Base-by-base conservation (phyloP, 1,139 yeast species). In the Keqinozyma sinolaborantium region DNA sequence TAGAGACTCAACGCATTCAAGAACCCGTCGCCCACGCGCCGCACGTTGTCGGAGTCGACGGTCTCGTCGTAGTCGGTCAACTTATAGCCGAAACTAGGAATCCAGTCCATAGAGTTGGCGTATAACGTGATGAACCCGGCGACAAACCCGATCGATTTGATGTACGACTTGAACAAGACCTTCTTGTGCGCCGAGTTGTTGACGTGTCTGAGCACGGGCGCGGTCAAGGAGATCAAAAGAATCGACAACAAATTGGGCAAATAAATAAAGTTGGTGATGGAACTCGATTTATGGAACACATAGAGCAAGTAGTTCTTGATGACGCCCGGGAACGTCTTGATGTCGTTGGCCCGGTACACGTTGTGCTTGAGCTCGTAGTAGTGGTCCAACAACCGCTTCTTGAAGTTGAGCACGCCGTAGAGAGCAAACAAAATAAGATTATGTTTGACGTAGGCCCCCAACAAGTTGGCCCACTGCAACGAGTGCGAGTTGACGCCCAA, bases 161-260 rank as follows among this genome's bases (percentile, higher is more conserved):
- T 58, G 35, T 68, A 67, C 12, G 39, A 38, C 39, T 64, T 65
- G 40, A 64, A 56, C 31, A 56, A 51, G 16, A 45, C 33, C 42
- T 64, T 66, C 27, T 43, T 45, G 33, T 56, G 42, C 2, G 30
- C 24, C 2, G 56, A 48, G 14, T 40, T 38, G 25, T 45, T 41
- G 12, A 51, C 36, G 5, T 38, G 25, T 15, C 51, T 45, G 25
- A 64, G 48, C 16, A 56, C 33, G 2, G 68, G 64, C 10, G 70
- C 50, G 7, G 72, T 60, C 31, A 64, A 40, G 2, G 65, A 51
- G 10, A 68, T 52, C 23, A 64, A 45, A 5, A 60, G 37, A 38
- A 68, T 64, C 4, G 73, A 47, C 4, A 64, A 33, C 28, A 68
- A 40, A 39, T 64, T 66, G 11, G 72, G 70, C 13, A 51, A 43